Evolutionary conservation across 1,284 basidiomycete species (phyloP).

Genomic region (Stereum hirsutum): DNA sequence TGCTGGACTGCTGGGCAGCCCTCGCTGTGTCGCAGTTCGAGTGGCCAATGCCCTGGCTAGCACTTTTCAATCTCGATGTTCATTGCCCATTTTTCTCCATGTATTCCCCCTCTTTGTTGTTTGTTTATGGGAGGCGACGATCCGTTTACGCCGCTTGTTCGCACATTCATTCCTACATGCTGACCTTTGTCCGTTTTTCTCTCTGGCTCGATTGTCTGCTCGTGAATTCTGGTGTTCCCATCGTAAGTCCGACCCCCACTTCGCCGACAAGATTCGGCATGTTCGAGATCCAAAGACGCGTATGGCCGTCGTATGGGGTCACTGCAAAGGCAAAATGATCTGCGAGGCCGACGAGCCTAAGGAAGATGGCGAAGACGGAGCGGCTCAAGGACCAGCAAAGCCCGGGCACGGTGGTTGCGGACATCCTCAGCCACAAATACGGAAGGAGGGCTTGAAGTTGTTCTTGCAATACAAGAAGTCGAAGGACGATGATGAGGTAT

Average conservation of each 20-base stretch:
- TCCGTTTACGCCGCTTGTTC: constrained; percentile 20
- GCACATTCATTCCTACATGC: constrained; percentile 33
- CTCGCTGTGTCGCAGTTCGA: constrained; percentile 57
- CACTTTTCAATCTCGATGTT: constrained; percentile 51
- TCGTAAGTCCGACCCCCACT: constrained; percentile 72
- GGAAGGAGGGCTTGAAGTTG: constrained; percentile 94
- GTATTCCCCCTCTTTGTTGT: constrained; percentile 24
- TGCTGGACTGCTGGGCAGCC: constrained; percentile 25
- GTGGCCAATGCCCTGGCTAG: constrained; percentile 39
- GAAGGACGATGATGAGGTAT: constrained; percentile 88
- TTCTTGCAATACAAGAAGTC: constrained; percentile 94
- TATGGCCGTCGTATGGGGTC: constrained; percentile 79
- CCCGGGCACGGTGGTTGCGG: constrained; percentile 96
- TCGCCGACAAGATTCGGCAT: constrained; percentile 78
- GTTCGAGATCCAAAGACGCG: constrained; percentile 84
- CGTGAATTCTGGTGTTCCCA: constrained; percentile 12
- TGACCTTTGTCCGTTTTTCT: constrained; percentile 47
- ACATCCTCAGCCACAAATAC: constrained; percentile 81
- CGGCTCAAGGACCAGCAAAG: constrained; percentile 66
- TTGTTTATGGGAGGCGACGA: constrained; percentile 18
- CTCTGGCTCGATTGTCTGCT: constrained; percentile 12
- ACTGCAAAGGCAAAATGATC: constrained; percentile 78
- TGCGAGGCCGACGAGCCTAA: constrained; percentile 86
- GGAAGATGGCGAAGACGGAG: constrained; percentile 74
- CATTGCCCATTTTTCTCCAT: constrained; percentile 41